Conservation (phyloP, 140 eudicot genomes). For the Erigeron philadelphicus region DNA sequence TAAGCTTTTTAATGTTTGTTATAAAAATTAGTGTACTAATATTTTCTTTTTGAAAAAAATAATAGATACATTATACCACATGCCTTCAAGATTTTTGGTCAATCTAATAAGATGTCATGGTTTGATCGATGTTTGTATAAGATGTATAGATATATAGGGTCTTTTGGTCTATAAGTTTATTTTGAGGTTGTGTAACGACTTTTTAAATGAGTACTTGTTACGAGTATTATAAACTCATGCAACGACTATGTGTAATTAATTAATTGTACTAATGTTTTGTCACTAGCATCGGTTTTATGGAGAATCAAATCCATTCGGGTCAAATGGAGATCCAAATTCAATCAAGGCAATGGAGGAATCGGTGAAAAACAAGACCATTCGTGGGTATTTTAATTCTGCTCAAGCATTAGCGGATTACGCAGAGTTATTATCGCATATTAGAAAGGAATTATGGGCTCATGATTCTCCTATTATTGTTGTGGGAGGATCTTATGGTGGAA, state of each 20-base stretch:
- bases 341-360: constrained; percentile 39
- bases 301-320: constrained; percentile 37
- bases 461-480: constrained; percentile 68
- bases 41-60: too few species aligned
- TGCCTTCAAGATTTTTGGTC: too few species aligned
- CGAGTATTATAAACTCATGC: too few species aligned
- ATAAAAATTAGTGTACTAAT: too few species aligned
- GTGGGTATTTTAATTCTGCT: constrained; percentile 81
- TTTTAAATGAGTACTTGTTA: too few species aligned
- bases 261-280: not conserved
- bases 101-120: too few species aligned
- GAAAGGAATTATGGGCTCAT: constrained; percentile 38
- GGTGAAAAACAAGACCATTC: constrained; percentile 37
- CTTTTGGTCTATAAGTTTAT: too few species aligned
- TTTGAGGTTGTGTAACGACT: too few species aligned
- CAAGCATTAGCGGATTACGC: constrained; percentile 92
- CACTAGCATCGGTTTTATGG: constrained; percentile 81
- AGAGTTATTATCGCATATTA: constrained; percentile 57
- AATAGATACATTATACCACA: too few species aligned
- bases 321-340: constrained; percentile 43
- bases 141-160: not conserved
- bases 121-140: too few species aligned
- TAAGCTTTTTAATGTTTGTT: too few species aligned
- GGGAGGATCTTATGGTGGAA: constrained; percentile 95
- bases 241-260: not conserved